Base-by-base conservation (phyloP, 306 rosid species). In the Abrus precatorius region DNA sequence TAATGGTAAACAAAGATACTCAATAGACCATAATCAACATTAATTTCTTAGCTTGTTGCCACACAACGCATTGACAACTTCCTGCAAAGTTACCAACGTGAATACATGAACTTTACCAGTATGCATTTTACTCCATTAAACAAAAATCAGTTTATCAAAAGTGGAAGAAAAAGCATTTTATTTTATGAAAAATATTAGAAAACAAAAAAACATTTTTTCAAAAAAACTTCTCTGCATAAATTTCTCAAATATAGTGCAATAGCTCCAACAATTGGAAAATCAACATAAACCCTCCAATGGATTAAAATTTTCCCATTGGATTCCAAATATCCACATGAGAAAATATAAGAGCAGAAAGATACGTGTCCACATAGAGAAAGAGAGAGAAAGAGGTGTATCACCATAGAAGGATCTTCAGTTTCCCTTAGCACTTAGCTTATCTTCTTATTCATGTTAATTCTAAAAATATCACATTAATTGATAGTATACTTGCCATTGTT, bases 1-100 rank as follows among this genome's bases (percentile, higher is more conserved):
- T 20, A 61, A 61, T 6, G 12, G 62, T 61, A 32, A 56, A 44
- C 49, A 49, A 38, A 61, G 66, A 72, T 61, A 65, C 73, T 11
- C 27, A 44, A 10, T 10, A 45, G 14, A 20, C 68, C 72, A 78
- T n/a, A 7, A 66, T 74, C 75, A 55, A 53, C 74, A 75, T 32
- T 71, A 83, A 55, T 56, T 62, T 36, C 78, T 72, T 57, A 57
- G 68, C 80, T 69, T 50, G 30, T 34, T 38, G 38, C 74, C 77
- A 72, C 59, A 69, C 61, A 38, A 40, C 63, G 48, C 53, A 70
- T 32, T 49, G 62, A 81, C 57, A 62, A 52, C 78, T 52, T 47
- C 85, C 87, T 81, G 80, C 83, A 60, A 85, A 69, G 81, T 63
- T 50, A 84, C 36, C 84, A 83, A 61, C 56, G n/a, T 48, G 72